These are phyloP conservation scores for Candida adriatica DNA, from an alignment of 805 yeast genomes.

Conservation along the genomic window DNA sequence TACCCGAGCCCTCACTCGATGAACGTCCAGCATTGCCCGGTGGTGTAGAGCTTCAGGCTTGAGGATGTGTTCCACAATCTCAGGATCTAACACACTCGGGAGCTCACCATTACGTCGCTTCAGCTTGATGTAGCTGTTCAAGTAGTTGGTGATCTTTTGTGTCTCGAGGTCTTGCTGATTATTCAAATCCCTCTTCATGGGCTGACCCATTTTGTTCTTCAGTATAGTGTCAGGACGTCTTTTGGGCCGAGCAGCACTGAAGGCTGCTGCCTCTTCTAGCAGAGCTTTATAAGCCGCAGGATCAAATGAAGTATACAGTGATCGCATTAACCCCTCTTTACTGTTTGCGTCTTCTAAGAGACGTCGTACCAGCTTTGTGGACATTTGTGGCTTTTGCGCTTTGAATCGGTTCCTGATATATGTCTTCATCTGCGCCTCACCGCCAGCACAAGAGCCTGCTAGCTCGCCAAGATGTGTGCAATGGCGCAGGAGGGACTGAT, in stretches of 20 bases:
- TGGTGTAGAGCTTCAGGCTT: constrained; percentile 18
- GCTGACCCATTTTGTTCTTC: constrained; percentile 10
- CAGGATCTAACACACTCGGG: constrained; percentile 16
- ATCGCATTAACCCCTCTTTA: constrained; percentile 12
- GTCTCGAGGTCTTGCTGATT: constrained; percentile 14
- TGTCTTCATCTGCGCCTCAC: neutral
- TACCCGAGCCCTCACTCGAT: constrained; percentile 3
- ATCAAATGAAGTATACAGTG: neutral
- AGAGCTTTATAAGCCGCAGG: neutral
- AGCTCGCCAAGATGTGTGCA: constrained; percentile 8
- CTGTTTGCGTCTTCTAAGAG: constrained; percentile 9
- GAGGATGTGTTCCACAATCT: constrained; percentile 7
- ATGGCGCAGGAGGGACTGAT: constrained; percentile 26
- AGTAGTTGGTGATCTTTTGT: constrained; percentile 12
- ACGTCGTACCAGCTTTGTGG: constrained; percentile 8
- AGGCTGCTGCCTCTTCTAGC: neutral
- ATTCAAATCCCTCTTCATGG: constrained; percentile 14
- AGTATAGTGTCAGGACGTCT: neutral
- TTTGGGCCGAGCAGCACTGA: neutral
- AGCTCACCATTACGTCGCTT: constrained; percentile 11
- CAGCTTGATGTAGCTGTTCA: constrained; percentile 10
- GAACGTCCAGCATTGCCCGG: constrained; percentile 12
- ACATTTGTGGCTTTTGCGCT: constrained; percentile 16
- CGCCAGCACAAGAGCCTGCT: neutral
- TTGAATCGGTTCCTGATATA: constrained; percentile 8